These are phyloP conservation scores for Pseudogymnoascus sp. DNA, from an alignment of 2,329 filamentous ascomycete species.

Conservation along the genomic window DNA sequence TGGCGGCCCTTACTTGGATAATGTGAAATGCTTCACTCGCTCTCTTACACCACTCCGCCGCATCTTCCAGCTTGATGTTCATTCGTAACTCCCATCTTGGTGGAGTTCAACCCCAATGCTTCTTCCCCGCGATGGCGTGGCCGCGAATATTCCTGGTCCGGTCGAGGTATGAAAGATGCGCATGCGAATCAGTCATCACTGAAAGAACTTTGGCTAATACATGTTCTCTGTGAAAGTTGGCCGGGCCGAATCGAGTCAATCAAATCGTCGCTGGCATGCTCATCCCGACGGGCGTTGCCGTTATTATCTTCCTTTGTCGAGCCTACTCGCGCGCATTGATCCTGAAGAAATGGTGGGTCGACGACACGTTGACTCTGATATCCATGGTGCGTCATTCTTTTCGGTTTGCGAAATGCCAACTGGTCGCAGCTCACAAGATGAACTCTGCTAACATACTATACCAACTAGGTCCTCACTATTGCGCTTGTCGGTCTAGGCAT, in stretches of 20 bases:
- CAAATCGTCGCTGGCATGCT: background rate
- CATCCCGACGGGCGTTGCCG: background rate
- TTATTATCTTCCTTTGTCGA: constrained; percentile 1
- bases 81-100: constrained; percentile 1
- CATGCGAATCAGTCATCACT: background rate
- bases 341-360: constrained; percentile 1
- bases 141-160: background rate
- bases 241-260: background rate
- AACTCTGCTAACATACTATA: background rate
- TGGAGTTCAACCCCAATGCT: background rate
- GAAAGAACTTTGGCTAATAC: background rate
- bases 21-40: constrained; percentile 6
- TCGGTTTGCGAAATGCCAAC: background rate
- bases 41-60: background rate
- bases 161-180: background rate
- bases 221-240: background rate
- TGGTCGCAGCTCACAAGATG: background rate
- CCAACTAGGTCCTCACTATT: background rate
- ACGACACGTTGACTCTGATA: background rate
- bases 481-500: background rate
- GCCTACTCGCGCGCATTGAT: background rate
- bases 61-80: constrained; percentile 2
- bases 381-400: background rate
- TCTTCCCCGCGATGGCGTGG: background rate
- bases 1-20: background rate